Evolutionary conservation across 2,329 filamentous ascomycete genomes (phyloP), one percentile per base, ranked within the genome.

Genomic region (Delphinella strobiligena): DNA sequence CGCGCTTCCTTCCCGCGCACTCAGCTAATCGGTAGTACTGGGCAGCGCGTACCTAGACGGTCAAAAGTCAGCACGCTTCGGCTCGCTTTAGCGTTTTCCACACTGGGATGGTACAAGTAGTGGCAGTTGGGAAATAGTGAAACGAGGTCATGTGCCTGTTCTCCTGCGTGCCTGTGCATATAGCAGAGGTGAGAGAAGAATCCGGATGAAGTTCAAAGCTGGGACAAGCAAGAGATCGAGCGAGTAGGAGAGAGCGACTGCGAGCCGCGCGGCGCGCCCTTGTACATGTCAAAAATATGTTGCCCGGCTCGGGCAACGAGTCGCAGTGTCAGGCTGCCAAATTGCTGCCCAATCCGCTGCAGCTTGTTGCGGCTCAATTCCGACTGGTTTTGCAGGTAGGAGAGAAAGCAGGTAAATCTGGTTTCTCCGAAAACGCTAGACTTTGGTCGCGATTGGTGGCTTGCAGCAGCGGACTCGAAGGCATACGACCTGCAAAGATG

Each of bases 21-120:
- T 96, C 91, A 29, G 91, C 88, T 54, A 89, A 72, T 54, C 89
- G 84, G 61, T 94, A 86, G 65, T 95, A 95, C 62, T 82, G 84
- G 50, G 91, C 88, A 53, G 91, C 69, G 62, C 69, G 74, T 65
- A 77, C 85, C 83, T 88, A 60, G 51, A 46, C 38, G 38, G 36
- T 43, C 45, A 43, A 40, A 48, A 37, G 42, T 46, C 37, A 41
- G 42, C 43, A 22, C 14, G 15, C 16, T 36, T 22, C 27, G 18
- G 31, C 41, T 15, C 32, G 19, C 15, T 11, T 8, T 43, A 27
- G 27, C 17, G 3, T 36, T n/a, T 33, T 36, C 15, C 16, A 22
- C 16, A 11, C n/a, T n/a, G n/a, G n/a, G n/a, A n/a, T n/a, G n/a
- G n/a, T n/a, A n/a, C n/a, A n/a, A n/a, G n/a, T n/a, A n/a, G n/a